phyloP scores from a whole-genome alignment of 108 stramenopile species.

The Skeletonema tropicum region DNA sequence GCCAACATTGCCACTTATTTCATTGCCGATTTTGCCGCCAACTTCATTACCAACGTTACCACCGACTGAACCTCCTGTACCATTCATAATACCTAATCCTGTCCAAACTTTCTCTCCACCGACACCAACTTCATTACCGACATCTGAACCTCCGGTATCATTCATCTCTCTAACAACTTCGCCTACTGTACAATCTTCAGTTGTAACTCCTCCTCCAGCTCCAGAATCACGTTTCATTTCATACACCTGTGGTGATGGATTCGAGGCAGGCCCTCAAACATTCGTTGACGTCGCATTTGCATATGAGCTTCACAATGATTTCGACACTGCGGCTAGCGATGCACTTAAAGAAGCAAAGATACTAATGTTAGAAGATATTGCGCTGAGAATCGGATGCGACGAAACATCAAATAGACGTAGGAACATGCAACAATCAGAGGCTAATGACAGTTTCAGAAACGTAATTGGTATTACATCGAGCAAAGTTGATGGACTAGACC shows the following conservation, averaged over 20 bases:
- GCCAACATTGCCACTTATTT: too few relatives aligned
- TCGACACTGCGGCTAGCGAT: slow-evolving; percentile 30
- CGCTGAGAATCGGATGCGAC: slow-evolving; percentile 29
- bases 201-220: background rate
- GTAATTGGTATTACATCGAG: slow-evolving; percentile 27
- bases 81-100: background rate
- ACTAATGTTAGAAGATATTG: slow-evolving; percentile 37
- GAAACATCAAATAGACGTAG: too few relatives aligned
- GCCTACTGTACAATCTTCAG: background rate
- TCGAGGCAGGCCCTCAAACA: slow-evolving; percentile 11
- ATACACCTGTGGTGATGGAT: slow-evolving; percentile 14
- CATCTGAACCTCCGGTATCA: background rate
- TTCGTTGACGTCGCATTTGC: slow-evolving; percentile 33
- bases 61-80: too few relatives aligned
- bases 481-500: slow-evolving; percentile 32
- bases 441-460: slow-evolving; percentile 1
- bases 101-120: background rate
- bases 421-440: slow-evolving; percentile 11
- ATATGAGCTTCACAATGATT: slow-evolving; percentile 39
- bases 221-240: background rate
- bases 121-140: background rate
- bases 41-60: too few relatives aligned
- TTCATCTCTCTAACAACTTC: background rate
- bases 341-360: slow-evolving; percentile 39
- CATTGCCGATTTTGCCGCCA: too few relatives aligned